Percentiles rank a stretch among this genome's conserved stretches.
Conservation (phyloP, 768 basidiomycete genomes). For the Trametes punicea region DNA sequence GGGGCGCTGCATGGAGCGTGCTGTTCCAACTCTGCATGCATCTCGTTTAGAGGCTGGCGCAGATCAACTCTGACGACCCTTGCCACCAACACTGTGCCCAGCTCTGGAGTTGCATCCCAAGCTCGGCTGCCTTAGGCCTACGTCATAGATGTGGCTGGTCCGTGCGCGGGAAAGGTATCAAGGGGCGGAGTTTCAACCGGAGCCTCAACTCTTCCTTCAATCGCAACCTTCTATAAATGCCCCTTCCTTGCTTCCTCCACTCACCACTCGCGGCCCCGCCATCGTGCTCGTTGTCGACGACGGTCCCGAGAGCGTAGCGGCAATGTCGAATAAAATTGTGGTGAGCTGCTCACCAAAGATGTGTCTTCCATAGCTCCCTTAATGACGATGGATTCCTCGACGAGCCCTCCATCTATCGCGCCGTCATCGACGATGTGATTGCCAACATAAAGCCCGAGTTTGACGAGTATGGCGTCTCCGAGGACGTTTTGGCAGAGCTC, state of each 20-base stretch:
- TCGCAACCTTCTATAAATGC: constrained; percentile 33
- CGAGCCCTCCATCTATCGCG: constrained; percentile 89
- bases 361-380: constrained; percentile 46
- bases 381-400: constrained; percentile 31
- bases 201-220: constrained; percentile 27
- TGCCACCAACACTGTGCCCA: too few species aligned
- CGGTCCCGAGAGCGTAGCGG: constrained; percentile 29
- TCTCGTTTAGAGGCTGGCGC: too few species aligned
- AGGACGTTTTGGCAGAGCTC: constrained; percentile 85
- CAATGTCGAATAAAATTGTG: constrained; percentile 98
- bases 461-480: constrained; percentile 90
- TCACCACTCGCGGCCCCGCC: constrained; percentile 34
- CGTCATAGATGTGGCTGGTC: constrained; percentile 30
- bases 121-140: too few species aligned
- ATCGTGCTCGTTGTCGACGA: constrained; percentile 30
- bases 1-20: constrained; percentile 4
- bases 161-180: constrained; percentile 44
- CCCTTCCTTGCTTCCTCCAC: constrained; percentile 27
- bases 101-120: too few species aligned
- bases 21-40: not conserved
- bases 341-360: constrained; percentile 78
- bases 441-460: constrained; percentile 85
- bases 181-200: constrained; percentile 43
- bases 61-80: too few species aligned
- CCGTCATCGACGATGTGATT: constrained; percentile 97